Evolutionary conservation across 768 basidiomycete species (phyloP).

Genomic region (Hypholoma fasciculare): DNA sequence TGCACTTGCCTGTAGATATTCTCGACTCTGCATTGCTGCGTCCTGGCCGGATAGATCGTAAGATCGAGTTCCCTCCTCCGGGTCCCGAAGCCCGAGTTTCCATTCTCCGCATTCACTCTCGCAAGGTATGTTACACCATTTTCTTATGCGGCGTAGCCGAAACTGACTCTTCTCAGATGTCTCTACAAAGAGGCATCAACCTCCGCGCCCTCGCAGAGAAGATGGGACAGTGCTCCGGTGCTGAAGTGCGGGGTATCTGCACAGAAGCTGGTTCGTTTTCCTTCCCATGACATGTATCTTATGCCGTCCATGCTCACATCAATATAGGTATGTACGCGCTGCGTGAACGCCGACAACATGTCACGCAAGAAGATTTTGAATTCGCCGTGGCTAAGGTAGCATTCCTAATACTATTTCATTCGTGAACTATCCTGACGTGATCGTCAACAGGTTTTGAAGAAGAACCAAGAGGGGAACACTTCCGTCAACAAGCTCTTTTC

Average conservation of each 20-base stretch:
- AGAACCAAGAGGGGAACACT: slow-evolving; percentile 94
- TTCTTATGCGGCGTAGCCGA: too few species aligned
- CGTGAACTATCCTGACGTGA: background rate
- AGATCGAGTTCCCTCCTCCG: slow-evolving; percentile 98
- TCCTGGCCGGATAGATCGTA: slow-evolving; percentile 92
- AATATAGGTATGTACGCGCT: slow-evolving; percentile 86
- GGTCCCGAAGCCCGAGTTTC: slow-evolving; percentile 95
- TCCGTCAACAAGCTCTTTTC: slow-evolving; percentile 94
- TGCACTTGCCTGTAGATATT: slow-evolving; percentile 59
- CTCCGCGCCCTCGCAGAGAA: slow-evolving; percentile 95
- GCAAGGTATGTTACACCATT: slow-evolving; percentile 59
- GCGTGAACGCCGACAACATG: slow-evolving; percentile 92
- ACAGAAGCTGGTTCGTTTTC: slow-evolving; percentile 94
- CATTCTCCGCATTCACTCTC: slow-evolving; percentile 95
- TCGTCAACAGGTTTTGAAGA: slow-evolving; percentile 75
- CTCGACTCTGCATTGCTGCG: slow-evolving; percentile 91
- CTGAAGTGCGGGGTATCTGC: slow-evolving; percentile 96
- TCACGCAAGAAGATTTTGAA: slow-evolving; percentile 98
- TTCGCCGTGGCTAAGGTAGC: slow-evolving; percentile 93
- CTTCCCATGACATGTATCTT: slow-evolving; percentile 35
- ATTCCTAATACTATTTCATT: slow-evolving; percentile 13
- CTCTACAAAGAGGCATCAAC: slow-evolving; percentile 95
- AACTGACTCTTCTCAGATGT: slow-evolving; percentile 64
- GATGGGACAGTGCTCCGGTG: slow-evolving; percentile 99
- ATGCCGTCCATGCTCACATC: background rate